Base-by-base conservation (phyloP, 352 stramenopile species). In the Stramenopiles sp. region DNA sequence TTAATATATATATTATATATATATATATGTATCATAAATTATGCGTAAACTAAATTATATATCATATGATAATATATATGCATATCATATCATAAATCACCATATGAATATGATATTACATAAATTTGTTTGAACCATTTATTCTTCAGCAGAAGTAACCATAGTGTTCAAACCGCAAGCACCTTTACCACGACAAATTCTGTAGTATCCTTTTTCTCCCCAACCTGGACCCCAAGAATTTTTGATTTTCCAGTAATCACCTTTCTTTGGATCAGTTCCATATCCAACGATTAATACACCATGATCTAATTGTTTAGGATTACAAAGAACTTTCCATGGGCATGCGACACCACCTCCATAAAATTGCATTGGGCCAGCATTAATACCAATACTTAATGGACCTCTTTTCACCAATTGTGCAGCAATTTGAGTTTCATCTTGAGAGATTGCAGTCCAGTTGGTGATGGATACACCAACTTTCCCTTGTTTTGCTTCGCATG, bases 321-420 rank as follows among this genome's bases (percentile, higher is more conserved):
- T 53, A 13, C 38, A 53, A 53, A 53, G 38, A 13, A 53, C 13
- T 80, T 87, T 85, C n/a, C 90, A 89, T 78, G 94, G 95, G 76
- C 87, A 95, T 20, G 81, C 84, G 32, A 98, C 93, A 32, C 95
- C 95, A 27, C 83, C 87, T 78, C 88, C 91, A 90, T 98, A 98
- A 63, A 98, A 97, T 88, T 98, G 94, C 83, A 98, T 98, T 7
- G 87, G 88, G 82, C 95, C 88, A 20, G 93, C 94, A 81, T 98
- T 90, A 74, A 98, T 96, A 7, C 92, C 93, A 31, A 97, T 88
- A 23, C 88, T 90, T 13, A 98, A 93, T 4, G 95, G 95, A 83
- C 96, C 90, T 83, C 95, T 85, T 30, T 91, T 88, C 4, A 53
- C 38, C 38, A 53, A 53, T 53, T 53, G 38, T 20, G 98, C 85